Conservation (phyloP, 257 asterid genomes). For the Mitragyna speciosa region DNA sequence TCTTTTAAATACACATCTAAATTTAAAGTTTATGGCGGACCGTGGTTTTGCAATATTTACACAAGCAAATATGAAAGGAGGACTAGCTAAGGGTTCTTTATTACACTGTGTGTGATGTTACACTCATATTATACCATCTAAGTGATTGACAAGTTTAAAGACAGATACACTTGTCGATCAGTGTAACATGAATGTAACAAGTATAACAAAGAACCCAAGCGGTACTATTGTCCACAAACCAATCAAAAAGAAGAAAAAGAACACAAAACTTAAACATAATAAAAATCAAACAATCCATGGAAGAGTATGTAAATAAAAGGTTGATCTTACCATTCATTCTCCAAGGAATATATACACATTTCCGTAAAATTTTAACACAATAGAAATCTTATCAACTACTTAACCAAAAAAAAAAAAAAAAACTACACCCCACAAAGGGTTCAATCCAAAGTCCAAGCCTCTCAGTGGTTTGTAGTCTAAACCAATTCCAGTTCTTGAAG, state of each 20-base stretch:
- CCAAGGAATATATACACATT: constrained; percentile 57
- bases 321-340: constrained; percentile 27
- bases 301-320: not conserved
- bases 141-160: too few species aligned
- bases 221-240: not conserved
- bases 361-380: constrained; percentile 24
- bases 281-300: not conserved
- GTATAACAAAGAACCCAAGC: too few species aligned
- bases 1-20: not conserved
- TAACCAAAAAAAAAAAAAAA: not conserved
- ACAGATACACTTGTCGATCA: too few species aligned
- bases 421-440: constrained; percentile 9
- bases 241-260: not conserved
- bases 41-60: not conserved
- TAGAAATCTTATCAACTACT: not conserved
- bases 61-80: not conserved
- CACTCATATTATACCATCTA: too few species aligned
- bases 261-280: not conserved
- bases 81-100: too few species aligned
- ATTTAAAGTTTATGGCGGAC: not conserved
- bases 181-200: too few species aligned
- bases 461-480: not conserved
- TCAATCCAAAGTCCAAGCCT: not conserved
- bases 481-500: not conserved
- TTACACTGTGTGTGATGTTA: too few species aligned